A percentile compares a stretch with the other conserved stretches of the same genome.
Evolutionary conservation across 768 basidiomycete species (phyloP).

Genomic region (Mycena olivaceomarginata): DNA sequence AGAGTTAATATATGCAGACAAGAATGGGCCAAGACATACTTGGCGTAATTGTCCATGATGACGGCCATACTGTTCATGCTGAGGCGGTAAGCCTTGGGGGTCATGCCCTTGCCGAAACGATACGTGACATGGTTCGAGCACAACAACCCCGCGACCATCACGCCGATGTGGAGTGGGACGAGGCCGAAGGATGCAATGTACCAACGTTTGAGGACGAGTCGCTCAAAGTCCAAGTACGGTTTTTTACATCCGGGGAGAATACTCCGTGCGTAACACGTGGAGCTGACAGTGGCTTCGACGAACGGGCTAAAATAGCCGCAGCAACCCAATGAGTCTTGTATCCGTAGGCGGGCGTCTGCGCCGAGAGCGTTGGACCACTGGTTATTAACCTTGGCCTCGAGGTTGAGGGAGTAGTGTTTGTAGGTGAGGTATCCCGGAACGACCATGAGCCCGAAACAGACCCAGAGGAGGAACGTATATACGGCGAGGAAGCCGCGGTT

Average conservation of each 20-base stretch:
- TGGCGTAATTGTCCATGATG: slow-evolving; percentile 91
- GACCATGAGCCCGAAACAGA: slow-evolving; percentile 82
- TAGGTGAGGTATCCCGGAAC: slow-evolving; percentile 88
- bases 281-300: slow-evolving; percentile 85
- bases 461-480: slow-evolving; percentile 87
- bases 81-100: slow-evolving; percentile 88
- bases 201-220: slow-evolving; percentile 74
- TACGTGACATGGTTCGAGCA: slow-evolving; percentile 92
- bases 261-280: slow-evolving; percentile 85
- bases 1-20: slow-evolving; percentile 1
- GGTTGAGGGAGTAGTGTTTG: slow-evolving; percentile 84
- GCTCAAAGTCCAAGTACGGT: slow-evolving; percentile 76
- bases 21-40: slow-evolving; percentile 62
- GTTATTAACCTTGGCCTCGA: slow-evolving; percentile 87
- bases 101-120: slow-evolving; percentile 92
- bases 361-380: slow-evolving; percentile 84
- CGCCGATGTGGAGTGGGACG: slow-evolving; percentile 79
- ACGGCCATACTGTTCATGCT: slow-evolving; percentile 85
- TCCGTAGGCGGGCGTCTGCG: slow-evolving; percentile 74
- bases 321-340: slow-evolving; percentile 86
- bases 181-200: slow-evolving; percentile 79
- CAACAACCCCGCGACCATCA: slow-evolving; percentile 79
- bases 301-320: slow-evolving; percentile 90
- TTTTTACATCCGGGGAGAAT: slow-evolving; percentile 85
- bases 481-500: slow-evolving; percentile 88